phyloP scores from a whole-genome alignment of 345 rosid genomes.

The Cardamine chenopodiifolia region DNA sequence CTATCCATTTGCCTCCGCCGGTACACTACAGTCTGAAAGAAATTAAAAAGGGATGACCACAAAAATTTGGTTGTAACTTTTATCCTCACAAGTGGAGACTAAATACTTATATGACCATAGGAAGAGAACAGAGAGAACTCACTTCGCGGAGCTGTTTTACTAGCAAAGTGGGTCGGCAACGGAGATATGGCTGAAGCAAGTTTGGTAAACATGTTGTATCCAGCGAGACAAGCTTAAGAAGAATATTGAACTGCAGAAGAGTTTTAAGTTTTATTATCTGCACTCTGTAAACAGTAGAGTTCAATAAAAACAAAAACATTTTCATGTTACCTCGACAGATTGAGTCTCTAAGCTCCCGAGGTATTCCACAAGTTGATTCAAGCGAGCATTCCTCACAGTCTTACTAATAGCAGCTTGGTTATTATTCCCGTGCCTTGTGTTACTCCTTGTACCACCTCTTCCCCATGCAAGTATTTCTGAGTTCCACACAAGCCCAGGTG shows the following conservation, averaged over 20 bases:
- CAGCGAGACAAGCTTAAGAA: slow-evolving; percentile 68
- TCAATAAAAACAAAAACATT: slow-evolving; percentile 12
- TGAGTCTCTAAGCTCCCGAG: slow-evolving; percentile 66
- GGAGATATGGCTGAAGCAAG: slow-evolving; percentile 74
- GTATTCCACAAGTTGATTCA: slow-evolving; percentile 71
- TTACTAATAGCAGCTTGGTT: slow-evolving; percentile 54
- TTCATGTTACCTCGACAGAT: slow-evolving; percentile 59
- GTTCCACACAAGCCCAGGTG: slow-evolving; percentile 77
- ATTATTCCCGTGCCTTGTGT: slow-evolving; percentile 72
- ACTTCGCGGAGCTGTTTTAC: slow-evolving; percentile 75
- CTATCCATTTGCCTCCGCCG: slow-evolving; percentile 12
- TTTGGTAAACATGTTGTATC: slow-evolving; percentile 56
- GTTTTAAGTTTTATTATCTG: slow-evolving; percentile 2
- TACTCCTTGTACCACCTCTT: slow-evolving; percentile 85
- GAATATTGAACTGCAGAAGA: slow-evolving; percentile 62
- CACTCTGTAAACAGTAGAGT: background rate
- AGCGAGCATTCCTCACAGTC: slow-evolving; percentile 62
- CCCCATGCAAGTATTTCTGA: slow-evolving; percentile 90
- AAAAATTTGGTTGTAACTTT: no score
- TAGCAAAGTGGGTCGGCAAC: slow-evolving; percentile 68
- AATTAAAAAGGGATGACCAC: slow-evolving; percentile 20
- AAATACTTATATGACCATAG: slow-evolving; percentile 36
- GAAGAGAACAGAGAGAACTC: slow-evolving; percentile 43
- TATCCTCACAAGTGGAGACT: slow-evolving; percentile 21
- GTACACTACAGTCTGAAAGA: slow-evolving; percentile 28